These are phyloP conservation scores for Diplocarpon rosae DNA, from an alignment of 2,329 filamentous ascomycete species.

Conservation along the genomic window DNA sequence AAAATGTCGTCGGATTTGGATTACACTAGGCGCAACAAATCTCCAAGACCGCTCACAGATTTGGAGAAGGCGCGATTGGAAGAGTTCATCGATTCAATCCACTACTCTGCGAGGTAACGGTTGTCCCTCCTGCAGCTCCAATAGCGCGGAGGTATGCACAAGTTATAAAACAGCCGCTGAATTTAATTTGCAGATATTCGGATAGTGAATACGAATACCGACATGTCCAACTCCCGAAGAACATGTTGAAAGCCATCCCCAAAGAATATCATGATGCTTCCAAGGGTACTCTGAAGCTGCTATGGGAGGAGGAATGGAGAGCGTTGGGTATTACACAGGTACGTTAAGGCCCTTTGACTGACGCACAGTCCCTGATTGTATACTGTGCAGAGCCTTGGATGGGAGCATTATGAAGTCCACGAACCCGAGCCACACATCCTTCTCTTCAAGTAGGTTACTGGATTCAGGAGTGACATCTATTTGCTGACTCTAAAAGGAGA, in stretches of 20 bases:
- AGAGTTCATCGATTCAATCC: slow-evolving; percentile 85
- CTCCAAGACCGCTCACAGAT: slow-evolving; percentile 69
- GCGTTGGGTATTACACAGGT: slow-evolving; percentile 96
- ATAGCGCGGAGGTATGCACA: background rate
- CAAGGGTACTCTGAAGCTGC: slow-evolving; percentile 85
- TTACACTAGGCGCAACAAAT: slow-evolving; percentile 73
- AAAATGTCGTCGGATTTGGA: slow-evolving; percentile 37
- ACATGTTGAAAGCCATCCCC: slow-evolving; percentile 95
- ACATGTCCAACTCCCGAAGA: slow-evolving; percentile 93
- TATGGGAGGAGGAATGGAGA: slow-evolving; percentile 99
- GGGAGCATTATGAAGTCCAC: slow-evolving; percentile 99
- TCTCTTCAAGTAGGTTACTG: slow-evolving; percentile 75
- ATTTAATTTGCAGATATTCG: slow-evolving; percentile 57
- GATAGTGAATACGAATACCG: slow-evolving; percentile 93
- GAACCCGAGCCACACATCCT: slow-evolving; percentile 98
- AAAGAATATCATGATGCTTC: slow-evolving; percentile 84
- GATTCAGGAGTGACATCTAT: background rate
- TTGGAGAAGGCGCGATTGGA: slow-evolving; percentile 74
- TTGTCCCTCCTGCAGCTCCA: background rate
- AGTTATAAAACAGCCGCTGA: slow-evolving; percentile 8
- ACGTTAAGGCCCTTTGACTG: slow-evolving; percentile 20
- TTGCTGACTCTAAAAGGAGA: slow-evolving; percentile 21
- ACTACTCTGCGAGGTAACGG: slow-evolving; percentile 81
- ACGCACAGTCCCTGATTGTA: slow-evolving; percentile 5
- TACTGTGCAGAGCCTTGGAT: slow-evolving; percentile 70